These are phyloP conservation scores for Kazachstania bromeliacearum DNA, from an alignment of 805 yeast genomes.

Conservation along the genomic window DNA sequence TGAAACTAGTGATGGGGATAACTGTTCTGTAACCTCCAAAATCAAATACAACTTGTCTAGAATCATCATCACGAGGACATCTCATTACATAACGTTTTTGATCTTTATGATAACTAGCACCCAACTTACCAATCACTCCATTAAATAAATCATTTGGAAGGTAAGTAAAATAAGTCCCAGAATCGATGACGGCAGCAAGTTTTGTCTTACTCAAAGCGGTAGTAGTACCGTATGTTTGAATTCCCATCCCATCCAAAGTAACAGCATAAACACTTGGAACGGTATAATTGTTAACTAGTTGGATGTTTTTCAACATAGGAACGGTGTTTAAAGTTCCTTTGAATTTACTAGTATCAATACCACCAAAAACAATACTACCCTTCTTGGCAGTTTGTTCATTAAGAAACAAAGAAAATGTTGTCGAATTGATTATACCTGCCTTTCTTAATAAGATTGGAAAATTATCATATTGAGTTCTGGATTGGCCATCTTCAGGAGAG, in stretches of 20 bases:
- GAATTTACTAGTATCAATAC: conserved; percentile 55
- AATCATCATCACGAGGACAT: conserved; percentile 32
- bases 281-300: conserved; percentile 30
- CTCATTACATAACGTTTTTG: conserved; percentile 38
- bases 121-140: conserved; percentile 29
- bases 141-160: conserved; percentile 32
- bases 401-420: conserved; percentile 56
- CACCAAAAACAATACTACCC: conserved; percentile 63
- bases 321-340: conserved; percentile 37
- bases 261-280: conserved; percentile 15
- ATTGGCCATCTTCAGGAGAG: conserved; percentile 12
- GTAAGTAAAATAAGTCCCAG: conserved; percentile 44
- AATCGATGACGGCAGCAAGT: conserved; percentile 39
- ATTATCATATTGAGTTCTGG: conserved; percentile 41
- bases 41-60: conserved; percentile 32
- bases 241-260: conserved; percentile 26
- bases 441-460: conserved; percentile 52
- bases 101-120: conserved; percentile 34
- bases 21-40: conserved; percentile 50
- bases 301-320: conserved; percentile 43
- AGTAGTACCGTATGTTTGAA: conserved; percentile 15
- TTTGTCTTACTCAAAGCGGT: conserved; percentile 18
- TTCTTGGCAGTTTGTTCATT: conserved; percentile 29
- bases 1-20: too few species aligned
- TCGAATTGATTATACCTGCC: conserved; percentile 46